Percentiles rank a stretch among this genome's conserved stretches.
Evolutionary conservation across 1,284 basidiomycete species (phyloP).

Genomic region (Naganishia cerealis): DNA sequence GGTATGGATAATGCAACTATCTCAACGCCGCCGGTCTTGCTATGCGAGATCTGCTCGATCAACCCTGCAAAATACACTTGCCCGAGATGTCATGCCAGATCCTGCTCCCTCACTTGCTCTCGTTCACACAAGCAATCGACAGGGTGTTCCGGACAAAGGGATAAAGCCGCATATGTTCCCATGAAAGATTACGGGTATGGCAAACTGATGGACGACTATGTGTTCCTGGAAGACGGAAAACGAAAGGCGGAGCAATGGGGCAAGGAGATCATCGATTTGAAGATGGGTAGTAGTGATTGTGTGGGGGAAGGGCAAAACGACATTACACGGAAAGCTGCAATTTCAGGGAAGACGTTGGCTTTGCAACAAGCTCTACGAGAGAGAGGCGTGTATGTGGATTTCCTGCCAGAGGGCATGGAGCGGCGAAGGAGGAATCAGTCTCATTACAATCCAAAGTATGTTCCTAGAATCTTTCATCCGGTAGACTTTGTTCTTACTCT

Average conservation of each 20-base stretch:
- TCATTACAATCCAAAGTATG: conserved; percentile 74
- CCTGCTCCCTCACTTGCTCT: conserved; percentile 74
- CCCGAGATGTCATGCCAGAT: conserved; percentile 68
- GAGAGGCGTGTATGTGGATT: conserved; percentile 66
- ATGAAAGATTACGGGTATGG: conserved; percentile 79
- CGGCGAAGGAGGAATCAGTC: conserved; percentile 72
- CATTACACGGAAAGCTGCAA: background rate
- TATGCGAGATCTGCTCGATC: conserved; percentile 13
- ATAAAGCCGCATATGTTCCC: conserved; percentile 70
- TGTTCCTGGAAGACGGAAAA: conserved; percentile 75
- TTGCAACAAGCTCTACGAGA: conserved; percentile 66
- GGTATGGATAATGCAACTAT: background rate
- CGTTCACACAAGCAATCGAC: conserved; percentile 65
- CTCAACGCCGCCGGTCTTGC: background rate
- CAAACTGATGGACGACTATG: conserved; percentile 79
- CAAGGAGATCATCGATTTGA: conserved; percentile 60
- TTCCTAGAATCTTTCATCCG: conserved; percentile 34
- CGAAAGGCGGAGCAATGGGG: conserved; percentile 71
- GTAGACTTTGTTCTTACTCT: conserved; percentile 33
- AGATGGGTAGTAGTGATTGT: conserved; percentile 44
- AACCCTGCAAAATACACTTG: conserved; percentile 71
- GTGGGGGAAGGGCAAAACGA: conserved; percentile 14
- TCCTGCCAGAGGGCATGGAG: conserved; percentile 80
- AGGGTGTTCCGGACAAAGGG: conserved; percentile 70
- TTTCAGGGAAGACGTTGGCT: conserved; percentile 63